Base-by-base conservation (phyloP, 2,329 filamentous ascomycete species). In the Trichoderma oligosporum region DNA sequence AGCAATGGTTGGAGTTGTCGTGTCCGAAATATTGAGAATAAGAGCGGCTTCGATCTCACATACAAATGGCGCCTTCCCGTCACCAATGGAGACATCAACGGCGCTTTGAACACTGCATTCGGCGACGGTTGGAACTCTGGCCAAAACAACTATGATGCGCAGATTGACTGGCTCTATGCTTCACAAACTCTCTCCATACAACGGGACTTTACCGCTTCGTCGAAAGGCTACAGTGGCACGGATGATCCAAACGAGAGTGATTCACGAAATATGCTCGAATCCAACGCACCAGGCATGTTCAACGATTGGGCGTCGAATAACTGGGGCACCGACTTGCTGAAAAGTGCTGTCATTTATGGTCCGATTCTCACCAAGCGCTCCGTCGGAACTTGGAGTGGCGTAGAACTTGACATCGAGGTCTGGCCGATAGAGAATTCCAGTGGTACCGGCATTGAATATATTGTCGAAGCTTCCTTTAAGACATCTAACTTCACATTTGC, bases 41-140 rank as follows among this genome's bases (percentile, higher is more conserved):
- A 54, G 16, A 54, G 51, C 31, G 51, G 39, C 11, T 54, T 54
- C 6, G 51, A 54, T 24, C 39, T 54, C 9, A 54, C 51, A 0
- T 54, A 54, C 39, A 54, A 54, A 29, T 54, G 51, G 51, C 51
- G 51, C 12, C 51, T 54, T 27, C 51, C 51, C 1, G 22, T 54
- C 29, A 45, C 11, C 20, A 45, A 54, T 11, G 51, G 39, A 36
- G 29, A 54, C 14, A 45, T 54, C 20, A 45, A 7, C 5, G 51
- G 39, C 12, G 51, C 51, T 9, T 9, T 54, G 29, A 45, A 54
- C 39, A 45, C 38, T 9, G 51, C 51, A 25, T 54, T 44, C 9
- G 27, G 16, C 38, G 5, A 35, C 16, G 51, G 51, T 7, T 54
- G 38, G 39, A 54, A 54, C 29, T 54, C 51, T 7, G 51, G 51